Conservation (phyloP, 257 asterid species). For the Coffea canephora region DNA sequence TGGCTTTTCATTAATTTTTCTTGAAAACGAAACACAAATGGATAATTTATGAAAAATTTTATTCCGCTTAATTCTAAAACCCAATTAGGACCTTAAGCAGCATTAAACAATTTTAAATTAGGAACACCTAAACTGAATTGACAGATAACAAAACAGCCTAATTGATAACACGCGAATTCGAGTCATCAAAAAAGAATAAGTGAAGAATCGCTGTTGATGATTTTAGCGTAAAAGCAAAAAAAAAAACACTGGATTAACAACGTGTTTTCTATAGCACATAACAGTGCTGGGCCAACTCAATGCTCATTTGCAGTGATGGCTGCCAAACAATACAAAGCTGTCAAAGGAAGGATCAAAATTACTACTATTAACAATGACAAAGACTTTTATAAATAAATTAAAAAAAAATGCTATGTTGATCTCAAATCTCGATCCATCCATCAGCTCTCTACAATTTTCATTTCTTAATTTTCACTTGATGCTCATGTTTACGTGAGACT, state of each 20-base stretch:
- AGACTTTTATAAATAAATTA: not conserved
- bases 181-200: no score
- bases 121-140: not conserved
- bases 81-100: not conserved
- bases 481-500: not conserved
- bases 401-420: not conserved
- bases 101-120: not conserved
- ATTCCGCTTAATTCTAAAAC: not conserved
- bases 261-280: not conserved
- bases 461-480: not conserved
- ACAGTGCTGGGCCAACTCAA: no score
- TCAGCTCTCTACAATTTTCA: not conserved
- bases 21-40: not conserved
- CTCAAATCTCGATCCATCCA: not conserved
- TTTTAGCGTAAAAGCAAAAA: no score
- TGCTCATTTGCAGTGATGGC: no score
- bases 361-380: not conserved
- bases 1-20: not conserved
- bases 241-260: no score
- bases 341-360: not conserved
- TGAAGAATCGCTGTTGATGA: no score
- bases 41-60: not conserved
- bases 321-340: not conserved
- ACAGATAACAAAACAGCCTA: no score
- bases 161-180: no score